Percentiles rank a stretch among this genome's conserved stretches.
phyloP scores from a whole-genome alignment of 1,284 basidiomycete species.

The Ganoderma meredithae region DNA sequence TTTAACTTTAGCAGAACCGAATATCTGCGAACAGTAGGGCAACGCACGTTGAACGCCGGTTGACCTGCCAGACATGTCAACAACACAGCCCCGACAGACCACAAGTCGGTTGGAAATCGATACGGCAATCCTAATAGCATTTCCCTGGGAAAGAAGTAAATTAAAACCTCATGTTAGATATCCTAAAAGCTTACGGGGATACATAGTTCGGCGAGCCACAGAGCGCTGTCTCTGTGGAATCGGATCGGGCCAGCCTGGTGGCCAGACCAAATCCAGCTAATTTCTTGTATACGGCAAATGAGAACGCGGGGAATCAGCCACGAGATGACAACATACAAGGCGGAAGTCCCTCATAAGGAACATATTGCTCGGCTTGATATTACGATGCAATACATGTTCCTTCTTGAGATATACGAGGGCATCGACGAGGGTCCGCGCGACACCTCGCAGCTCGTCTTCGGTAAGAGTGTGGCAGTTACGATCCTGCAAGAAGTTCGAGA shows the following conservation, averaged over 20 bases:
- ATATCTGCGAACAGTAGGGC: not conserved
- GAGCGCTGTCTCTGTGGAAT: constrained; percentile 27
- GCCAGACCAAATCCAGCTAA: constrained; percentile 38
- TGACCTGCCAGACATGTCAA: constrained; percentile 36
- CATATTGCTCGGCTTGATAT: constrained; percentile 38
- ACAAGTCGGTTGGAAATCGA: constrained; percentile 37
- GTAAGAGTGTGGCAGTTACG: constrained; percentile 36
- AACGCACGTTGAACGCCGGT: constrained; percentile 34
- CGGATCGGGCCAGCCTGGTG: constrained; percentile 22
- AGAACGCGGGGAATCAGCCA: not conserved
- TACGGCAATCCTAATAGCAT: constrained; percentile 34
- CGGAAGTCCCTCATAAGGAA: constrained; percentile 36
- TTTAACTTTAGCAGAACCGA: not conserved
- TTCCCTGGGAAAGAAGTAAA: constrained; percentile 33
- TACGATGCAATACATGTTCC: constrained; percentile 42
- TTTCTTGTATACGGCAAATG: constrained; percentile 34
- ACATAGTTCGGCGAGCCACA: constrained; percentile 35
- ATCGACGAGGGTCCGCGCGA: constrained; percentile 50
- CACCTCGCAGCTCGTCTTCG: constrained; percentile 47
- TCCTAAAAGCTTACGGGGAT: constrained; percentile 36
- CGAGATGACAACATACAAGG: constrained; percentile 31
- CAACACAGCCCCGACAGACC: constrained; percentile 41
- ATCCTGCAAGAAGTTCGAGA: constrained; percentile 42
- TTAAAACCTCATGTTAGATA: not conserved
- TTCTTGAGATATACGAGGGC: constrained; percentile 54